Percentiles rank a stretch among this genome's conserved stretches.
These are phyloP conservation scores for Cadophora gregata DNA, from an alignment of 2,329 filamentous ascomycete genomes.

Conservation along the genomic window DNA sequence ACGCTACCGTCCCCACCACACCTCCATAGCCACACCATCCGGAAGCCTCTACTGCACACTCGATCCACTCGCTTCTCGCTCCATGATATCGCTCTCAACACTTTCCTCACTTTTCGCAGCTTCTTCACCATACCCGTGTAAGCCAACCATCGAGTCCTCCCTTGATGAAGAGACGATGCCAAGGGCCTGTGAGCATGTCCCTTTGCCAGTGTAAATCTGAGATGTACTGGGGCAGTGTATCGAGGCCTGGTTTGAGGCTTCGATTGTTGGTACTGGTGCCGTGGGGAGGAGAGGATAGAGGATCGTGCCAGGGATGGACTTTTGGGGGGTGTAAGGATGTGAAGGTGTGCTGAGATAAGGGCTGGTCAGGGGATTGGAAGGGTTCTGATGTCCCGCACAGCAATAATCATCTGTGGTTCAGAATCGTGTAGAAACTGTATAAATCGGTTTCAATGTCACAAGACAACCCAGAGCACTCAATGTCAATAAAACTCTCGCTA, in stretches of 20 bases:
- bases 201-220: neutral
- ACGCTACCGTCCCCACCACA: slow-evolving; percentile 6
- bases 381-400: too few relatives aligned
- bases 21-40: neutral
- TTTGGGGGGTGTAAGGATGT: slow-evolving; percentile 6
- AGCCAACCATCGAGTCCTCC: neutral
- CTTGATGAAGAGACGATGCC: neutral
- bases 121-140: neutral
- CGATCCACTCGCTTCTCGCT: slow-evolving; percentile 21
- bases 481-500: neutral
- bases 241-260: neutral
- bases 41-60: neutral
- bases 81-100: slow-evolving; percentile 2
- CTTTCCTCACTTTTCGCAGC: neutral
- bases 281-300: neutral
- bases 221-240: slow-evolving; percentile 5
- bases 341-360: neutral
- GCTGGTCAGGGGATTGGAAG: neutral
- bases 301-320: slow-evolving; percentile 16
- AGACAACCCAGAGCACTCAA: neutral
- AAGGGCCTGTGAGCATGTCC: neutral
- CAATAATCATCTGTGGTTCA: too few relatives aligned
- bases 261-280: neutral
- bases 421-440: too few relatives aligned
- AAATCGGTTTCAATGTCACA: too few relatives aligned